A percentile compares a stretch with the other conserved stretches of the same genome.
Conservation (phyloP, 1,284 basidiomycete species). For the Megacollybia platyphylla region DNA sequence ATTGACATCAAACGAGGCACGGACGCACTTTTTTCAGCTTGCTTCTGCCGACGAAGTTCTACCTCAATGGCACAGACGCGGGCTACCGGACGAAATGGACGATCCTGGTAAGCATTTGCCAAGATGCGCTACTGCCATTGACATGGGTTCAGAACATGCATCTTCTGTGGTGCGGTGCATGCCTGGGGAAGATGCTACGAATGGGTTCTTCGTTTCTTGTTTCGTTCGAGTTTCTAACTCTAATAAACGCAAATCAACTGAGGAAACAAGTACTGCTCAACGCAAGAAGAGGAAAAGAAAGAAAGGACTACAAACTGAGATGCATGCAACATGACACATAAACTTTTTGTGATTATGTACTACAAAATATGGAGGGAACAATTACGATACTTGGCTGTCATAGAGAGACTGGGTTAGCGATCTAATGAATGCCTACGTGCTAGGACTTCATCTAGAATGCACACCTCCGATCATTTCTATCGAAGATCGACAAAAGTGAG, state of each 20-base stretch:
- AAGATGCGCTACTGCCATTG: slow-evolving; percentile 1
- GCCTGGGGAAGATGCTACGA: slow-evolving; percentile 79
- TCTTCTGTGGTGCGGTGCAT: slow-evolving; percentile 71
- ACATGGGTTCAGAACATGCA: slow-evolving; percentile 25
- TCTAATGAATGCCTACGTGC: no score
- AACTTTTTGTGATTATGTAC: no score
- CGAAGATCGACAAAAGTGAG: background rate
- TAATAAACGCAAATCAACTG: slow-evolving; percentile 1
- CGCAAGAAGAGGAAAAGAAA: slow-evolving; percentile 8
- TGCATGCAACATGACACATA: background rate
- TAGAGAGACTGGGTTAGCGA: no score
- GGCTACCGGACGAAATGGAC: slow-evolving; percentile 50
- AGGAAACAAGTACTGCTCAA: background rate
- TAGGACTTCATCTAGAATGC: no score
- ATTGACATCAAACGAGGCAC: slow-evolving; percentile 58
- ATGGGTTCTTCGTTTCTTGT: slow-evolving; percentile 91
- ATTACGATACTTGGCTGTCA: no score
- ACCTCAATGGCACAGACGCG: slow-evolving; percentile 71
- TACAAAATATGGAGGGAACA: no score
- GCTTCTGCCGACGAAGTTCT: slow-evolving; percentile 57
- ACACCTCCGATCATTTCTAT: no score
- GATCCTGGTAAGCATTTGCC: slow-evolving; percentile 21
- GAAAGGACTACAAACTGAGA: slow-evolving; percentile 2
- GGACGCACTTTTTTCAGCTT: slow-evolving; percentile 45
- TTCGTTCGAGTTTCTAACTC: slow-evolving; percentile 35